Base-by-base conservation (phyloP, 495 filamentous ascomycete genomes). In the Aspergillus baeticus region DNA sequence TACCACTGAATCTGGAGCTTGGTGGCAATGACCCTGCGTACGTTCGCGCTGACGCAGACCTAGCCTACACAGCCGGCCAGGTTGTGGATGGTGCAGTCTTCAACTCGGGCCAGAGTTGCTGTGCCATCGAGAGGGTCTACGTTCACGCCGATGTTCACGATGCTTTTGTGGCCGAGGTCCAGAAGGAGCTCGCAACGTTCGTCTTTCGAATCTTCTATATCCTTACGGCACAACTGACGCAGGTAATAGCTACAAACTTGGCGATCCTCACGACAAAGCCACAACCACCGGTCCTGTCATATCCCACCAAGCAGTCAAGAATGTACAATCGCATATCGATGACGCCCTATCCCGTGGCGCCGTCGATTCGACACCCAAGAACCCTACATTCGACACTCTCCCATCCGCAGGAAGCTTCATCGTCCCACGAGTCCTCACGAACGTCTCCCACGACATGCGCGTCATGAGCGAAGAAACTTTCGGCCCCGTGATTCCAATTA, bases 401-500 rank as follows among this genome's bases (percentile, higher is more conserved):
- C 87, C 88, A 4, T 34, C 74, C 6, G 85, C 84, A 59, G 92
- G 92, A 29, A 96, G 96, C 75, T 96, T 86, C 65, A 81, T 97
- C 22, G 84, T 84, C 54, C 95, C 94, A 3, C 91, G 88, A 7
- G 83, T 98, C 36, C 77, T 98, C 44, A 88, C 83, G 10, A 80
- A 87, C 63, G 91, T 94, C 48, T 86, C 85, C 48, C 94, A 97
- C 69, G 74, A 73, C 60, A 98, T 98, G 94, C 69, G 70, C 13
- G 84, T 95, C 38, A 96, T 98, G 95, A 91, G 74, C 14, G 91
- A 98, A 38, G 94, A 98, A 73, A 98, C 94, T 0, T 98, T 98
- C 60, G 94, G 94, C 6, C 94, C 94, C 0, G 83, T 96, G 26
- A 93, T 98, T 63, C 89, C 94, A 6, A 84, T 98, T 6, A 94